These are phyloP conservation scores for Antarctomyces pellizariae DNA, from an alignment of 495 filamentous ascomycete genomes.

Conservation along the genomic window DNA sequence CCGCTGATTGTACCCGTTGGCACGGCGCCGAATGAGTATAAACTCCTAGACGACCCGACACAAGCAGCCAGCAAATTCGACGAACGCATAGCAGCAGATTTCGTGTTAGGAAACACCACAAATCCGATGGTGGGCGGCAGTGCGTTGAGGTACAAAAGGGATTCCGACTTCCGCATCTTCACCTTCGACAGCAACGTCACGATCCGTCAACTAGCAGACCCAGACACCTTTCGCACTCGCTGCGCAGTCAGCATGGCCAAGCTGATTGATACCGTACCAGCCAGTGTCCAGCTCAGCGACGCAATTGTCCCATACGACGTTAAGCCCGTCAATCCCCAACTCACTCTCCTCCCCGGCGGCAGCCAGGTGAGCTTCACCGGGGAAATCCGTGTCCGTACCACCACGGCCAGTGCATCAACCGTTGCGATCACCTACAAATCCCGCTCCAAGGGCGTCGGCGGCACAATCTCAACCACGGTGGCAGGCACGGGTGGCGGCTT, in stretches of 20 bases:
- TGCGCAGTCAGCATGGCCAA: conserved; percentile 29
- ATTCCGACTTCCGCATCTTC: conserved; percentile 34
- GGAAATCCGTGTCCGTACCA: conserved; percentile 19
- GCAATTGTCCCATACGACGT: conserved; percentile 31
- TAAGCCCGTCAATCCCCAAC: conserved; percentile 27
- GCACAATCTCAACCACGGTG: conserved; percentile 18
- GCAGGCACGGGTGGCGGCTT: conserved; percentile 28
- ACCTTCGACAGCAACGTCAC: conserved; percentile 31
- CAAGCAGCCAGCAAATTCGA: conserved; percentile 28
- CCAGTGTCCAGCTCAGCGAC: conserved; percentile 22
- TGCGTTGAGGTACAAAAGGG: conserved; percentile 14
- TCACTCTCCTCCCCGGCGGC: conserved; percentile 16
- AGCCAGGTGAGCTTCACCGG: conserved; percentile 16
- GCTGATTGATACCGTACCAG: conserved; percentile 37
- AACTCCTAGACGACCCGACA: conserved; percentile 20
- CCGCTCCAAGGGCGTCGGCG: conserved; percentile 12
- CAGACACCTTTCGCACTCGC: conserved; percentile 18
- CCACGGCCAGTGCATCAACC: conserved; percentile 7
- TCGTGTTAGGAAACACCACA: conserved; percentile 24
- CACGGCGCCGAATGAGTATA: conserved; percentile 22
- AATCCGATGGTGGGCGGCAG: conserved; percentile 29
- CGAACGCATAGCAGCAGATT: conserved; percentile 30
- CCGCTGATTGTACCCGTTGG: conserved; percentile 25
- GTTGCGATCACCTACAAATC: conserved; percentile 16
- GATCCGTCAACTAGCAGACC: conserved; percentile 21